Evolutionary conservation across 352 stramenopile genomes (phyloP), one percentile per base, ranked within the genome.

Genomic region (Phytophthora rubi): DNA sequence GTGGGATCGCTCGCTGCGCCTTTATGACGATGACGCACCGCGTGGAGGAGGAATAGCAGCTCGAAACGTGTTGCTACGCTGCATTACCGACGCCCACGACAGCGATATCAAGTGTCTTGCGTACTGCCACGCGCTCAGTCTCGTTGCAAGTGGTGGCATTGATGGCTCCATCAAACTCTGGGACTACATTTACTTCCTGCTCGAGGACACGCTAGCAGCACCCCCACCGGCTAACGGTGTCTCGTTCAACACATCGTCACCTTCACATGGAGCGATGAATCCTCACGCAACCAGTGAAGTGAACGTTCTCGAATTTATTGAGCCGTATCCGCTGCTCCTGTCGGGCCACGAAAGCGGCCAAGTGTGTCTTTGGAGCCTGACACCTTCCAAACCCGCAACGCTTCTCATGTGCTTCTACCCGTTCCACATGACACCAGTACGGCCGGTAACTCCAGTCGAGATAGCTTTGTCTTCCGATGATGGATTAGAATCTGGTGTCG

Each of bases 131-230:
- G 72, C 84, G 3, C 71, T 95, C 59, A 83, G 82, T 15, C 65
- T 95, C 0, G 74, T 93, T 6, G 87, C 74, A 0, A 93, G 82
- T 13, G 87, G 82, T 15, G 80, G 81, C 12, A 81, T 77, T 0
- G 85, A 93, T 32, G 85, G 84, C 9, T 44, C 53, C 10, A 88
- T 95, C 57, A 92, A 95, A 61, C 83, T 95, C n/a, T 95, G 87
- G 87, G 87, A 95, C 70, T 93, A 93, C 52, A 81, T 94, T 53
- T 94, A 91, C 55, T 94, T 94, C 44, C 64, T 94, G 15, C 79
- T 93, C 0, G 87, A 94, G 51, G 83, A 93, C 32, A 79, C 68
- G 21, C 90, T 84, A 51, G 69, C 53, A 0, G 54, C 70, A 26
- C 60, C 62, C 2, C 1, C 53, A 21, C 58, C 65, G 49, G 37